Evolutionary conservation across 2,329 filamentous ascomycete genomes (phyloP), one percentile per base, ranked within the genome.

Genomic region (Grosmannia serpens): DNA sequence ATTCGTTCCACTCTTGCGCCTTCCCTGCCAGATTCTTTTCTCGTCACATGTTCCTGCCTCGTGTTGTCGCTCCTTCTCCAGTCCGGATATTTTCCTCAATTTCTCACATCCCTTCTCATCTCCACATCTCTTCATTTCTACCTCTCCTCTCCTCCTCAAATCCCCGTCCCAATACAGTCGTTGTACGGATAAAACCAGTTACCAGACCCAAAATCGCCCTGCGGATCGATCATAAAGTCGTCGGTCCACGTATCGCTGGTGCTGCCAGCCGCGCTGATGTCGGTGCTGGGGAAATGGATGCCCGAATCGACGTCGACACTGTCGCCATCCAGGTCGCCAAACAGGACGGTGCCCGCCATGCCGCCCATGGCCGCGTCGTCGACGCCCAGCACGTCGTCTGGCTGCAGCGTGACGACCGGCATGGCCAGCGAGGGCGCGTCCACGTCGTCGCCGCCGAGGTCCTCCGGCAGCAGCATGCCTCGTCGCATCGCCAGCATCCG

Each of bases 171-270:
- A 24, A 63, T 59, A 17, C 46, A 57, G 46, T 63, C 60, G 57
- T 63, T 62, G 46, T 56, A 59, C 0, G 62, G 62, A 33, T 59
- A 63, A 31, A 63, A 62, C 60, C 60, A 63, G 57, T 59, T 63
- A 33, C 47, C 50, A 9, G 57, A 49, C 10, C 55, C 60, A 57
- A 60, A 60, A 10, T 62, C 60, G 29, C 49, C 58, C 38, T 53
- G 58, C 20, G 58, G 54, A 24, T 60, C 57, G 38, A 59, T 35
- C 15, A 58, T 53, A 56, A 59, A 60, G 11, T 63, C 59, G 35
- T 62, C 60, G 1, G 46, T 47, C 60, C 62, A 63, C 1, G 44
- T 22, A 2, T 29, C 55, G 1, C 47, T 41, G 31, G 31, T 51
- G 27, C 53, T 47, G 22, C 31, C 51, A 15, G 56, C 41, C 20